These are phyloP conservation scores for Candida hungchunana DNA, from an alignment of 805 yeast species.

Conservation along the genomic window DNA sequence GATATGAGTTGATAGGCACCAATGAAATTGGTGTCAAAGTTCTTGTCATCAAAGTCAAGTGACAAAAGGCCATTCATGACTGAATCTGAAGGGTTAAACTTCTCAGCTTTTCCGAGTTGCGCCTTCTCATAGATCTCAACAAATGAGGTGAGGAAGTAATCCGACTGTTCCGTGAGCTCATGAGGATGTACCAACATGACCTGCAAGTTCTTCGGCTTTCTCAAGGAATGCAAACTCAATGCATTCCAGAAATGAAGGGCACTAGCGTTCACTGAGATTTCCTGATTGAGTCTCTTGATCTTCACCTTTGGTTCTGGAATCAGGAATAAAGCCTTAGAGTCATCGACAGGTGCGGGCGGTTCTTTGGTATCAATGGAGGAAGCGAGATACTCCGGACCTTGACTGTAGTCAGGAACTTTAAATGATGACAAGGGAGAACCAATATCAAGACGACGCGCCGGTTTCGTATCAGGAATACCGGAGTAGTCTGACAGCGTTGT, in stretches of 20 bases:
- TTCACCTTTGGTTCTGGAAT: constrained; percentile 34
- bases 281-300: constrained; percentile 35
- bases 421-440: constrained; percentile 22
- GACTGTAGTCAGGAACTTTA: constrained; percentile 13
- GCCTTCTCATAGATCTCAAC: constrained; percentile 43
- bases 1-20: too few species aligned
- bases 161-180: constrained; percentile 28
- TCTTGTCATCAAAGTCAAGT: constrained; percentile 3
- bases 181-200: constrained; percentile 40
- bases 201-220: constrained; percentile 47
- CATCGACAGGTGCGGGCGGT: background rate
- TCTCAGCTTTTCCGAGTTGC: constrained; percentile 28
- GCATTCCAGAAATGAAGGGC: constrained; percentile 53
- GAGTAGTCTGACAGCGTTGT: constrained; percentile 20
- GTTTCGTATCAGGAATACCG: constrained; percentile 11
- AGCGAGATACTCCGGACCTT: constrained; percentile 5
- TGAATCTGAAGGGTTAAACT: constrained; percentile 26
- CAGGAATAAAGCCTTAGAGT: constrained; percentile 26
- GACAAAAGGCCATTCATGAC: constrained; percentile 12
- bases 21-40: constrained; percentile 1
- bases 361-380: constrained; percentile 3
- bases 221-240: constrained; percentile 51
- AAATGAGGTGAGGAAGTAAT: constrained; percentile 37
- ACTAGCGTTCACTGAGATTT: constrained; percentile 42
- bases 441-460: constrained; percentile 4